Conservation (phyloP, 1,284 basidiomycete species). For the Apiotrichum domesticum region DNA sequence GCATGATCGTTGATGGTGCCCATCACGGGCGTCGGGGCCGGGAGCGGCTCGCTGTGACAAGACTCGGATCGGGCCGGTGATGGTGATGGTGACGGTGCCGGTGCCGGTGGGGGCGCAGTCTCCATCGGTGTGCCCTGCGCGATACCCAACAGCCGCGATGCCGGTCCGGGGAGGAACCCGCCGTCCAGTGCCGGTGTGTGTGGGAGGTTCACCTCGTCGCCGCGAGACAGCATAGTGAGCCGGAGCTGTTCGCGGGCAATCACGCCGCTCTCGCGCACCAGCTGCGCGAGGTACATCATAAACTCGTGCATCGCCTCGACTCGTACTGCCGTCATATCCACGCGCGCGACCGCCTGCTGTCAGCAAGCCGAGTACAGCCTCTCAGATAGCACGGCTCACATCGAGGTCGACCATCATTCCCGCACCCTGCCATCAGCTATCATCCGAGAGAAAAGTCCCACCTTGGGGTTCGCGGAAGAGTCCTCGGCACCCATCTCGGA, state of each 20-base stretch:
- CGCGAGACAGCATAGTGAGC: not conserved
- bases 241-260: not conserved
- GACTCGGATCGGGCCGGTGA: not conserved
- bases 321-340: not conserved
- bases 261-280: not conserved
- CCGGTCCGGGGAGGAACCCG: not conserved
- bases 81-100: too few species aligned
- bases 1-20: not conserved
- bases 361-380: not conserved
- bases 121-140: not conserved
- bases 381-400: not conserved
- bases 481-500: not conserved
- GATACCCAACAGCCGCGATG: not conserved
- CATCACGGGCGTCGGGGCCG: not conserved
- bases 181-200: not conserved
- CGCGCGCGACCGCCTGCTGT: not conserved
- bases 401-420: not conserved
- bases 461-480: not conserved
- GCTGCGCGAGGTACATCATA: slow-evolving; percentile 1
- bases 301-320: slow-evolving; percentile 1
- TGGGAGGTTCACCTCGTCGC: not conserved
- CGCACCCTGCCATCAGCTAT: too few species aligned
- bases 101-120: not conserved
- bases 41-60: not conserved
- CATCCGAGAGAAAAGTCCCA: not conserved